phyloP scores from a whole-genome alignment of 306 rosid species.

The Quercus gilva region DNA sequence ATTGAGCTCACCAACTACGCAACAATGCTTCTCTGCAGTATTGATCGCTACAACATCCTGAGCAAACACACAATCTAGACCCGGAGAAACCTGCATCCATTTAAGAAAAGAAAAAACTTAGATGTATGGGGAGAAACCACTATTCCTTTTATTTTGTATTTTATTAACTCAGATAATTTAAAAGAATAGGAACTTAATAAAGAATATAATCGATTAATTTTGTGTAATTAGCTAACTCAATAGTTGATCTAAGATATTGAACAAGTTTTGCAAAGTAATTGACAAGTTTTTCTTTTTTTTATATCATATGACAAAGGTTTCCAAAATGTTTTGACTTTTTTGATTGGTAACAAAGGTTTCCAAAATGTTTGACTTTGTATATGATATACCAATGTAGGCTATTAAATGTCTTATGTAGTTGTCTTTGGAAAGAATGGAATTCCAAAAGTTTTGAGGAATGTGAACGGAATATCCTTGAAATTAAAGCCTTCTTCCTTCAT shows the following conservation, averaged over 20 bases:
- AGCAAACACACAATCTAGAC: conserved; percentile 62
- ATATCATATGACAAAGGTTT: neutral
- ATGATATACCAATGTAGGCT: neutral
- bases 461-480: too few species aligned
- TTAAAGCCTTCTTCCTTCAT: too few species aligned
- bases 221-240: neutral
- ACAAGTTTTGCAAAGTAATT: neutral
- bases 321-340: neutral
- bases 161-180: conserved; percentile 1
- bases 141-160: neutral
- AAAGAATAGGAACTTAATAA: conserved; percentile 6
- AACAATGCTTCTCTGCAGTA: conserved; percentile 54
- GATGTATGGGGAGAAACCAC: neutral
- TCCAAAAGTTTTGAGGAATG: too few species aligned
- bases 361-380: too few species aligned
- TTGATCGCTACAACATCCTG: conserved; percentile 68
- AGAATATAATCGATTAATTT: neutral
- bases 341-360: too few species aligned
- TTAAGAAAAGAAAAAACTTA: neutral
- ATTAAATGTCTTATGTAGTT: neutral
- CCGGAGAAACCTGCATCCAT: conserved; percentile 67
- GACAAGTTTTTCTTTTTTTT: neutral
- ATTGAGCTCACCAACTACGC: conserved; percentile 60
- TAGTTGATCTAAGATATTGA: neutral
- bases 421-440: too few species aligned